Percentiles rank a stretch among this genome's conserved stretches.
Evolutionary conservation across 768 basidiomycete species (phyloP).

Genomic region (Hericium rajendrae): DNA sequence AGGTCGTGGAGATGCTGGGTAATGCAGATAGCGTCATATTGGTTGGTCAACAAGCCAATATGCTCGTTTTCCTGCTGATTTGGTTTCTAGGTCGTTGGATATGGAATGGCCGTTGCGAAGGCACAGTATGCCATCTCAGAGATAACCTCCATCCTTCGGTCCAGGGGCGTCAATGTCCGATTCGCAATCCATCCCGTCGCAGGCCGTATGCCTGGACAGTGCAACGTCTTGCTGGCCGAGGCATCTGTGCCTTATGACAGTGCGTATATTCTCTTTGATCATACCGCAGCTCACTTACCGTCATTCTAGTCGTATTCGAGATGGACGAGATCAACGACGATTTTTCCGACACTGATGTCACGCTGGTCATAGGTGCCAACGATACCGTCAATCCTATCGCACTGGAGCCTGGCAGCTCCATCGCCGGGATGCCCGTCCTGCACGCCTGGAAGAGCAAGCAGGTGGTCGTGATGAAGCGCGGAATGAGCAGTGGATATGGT

Average conservation of each 20-base stretch:
- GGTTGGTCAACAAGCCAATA: slow-evolving; percentile 25
- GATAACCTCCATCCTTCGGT: slow-evolving; percentile 61
- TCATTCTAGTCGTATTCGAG: slow-evolving; percentile 66
- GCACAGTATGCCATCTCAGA: slow-evolving; percentile 73
- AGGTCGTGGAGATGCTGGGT: slow-evolving; percentile 65
- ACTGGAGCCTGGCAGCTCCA: slow-evolving; percentile 75
- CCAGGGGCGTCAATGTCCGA: slow-evolving; percentile 71
- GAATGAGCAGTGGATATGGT: slow-evolving; percentile 86
- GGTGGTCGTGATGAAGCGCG: slow-evolving; percentile 88
- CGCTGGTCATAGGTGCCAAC: slow-evolving; percentile 85
- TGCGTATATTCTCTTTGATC: slow-evolving; percentile 28
- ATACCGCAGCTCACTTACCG: neutral
- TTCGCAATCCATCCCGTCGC: slow-evolving; percentile 89
- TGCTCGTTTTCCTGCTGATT: neutral
- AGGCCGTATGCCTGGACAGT: slow-evolving; percentile 89
- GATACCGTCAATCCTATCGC: slow-evolving; percentile 91
- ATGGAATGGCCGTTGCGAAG: slow-evolving; percentile 90
- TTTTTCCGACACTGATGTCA: slow-evolving; percentile 82
- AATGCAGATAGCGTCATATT: slow-evolving; percentile 82
- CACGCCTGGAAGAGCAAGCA: slow-evolving; percentile 93
- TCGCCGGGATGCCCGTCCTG: slow-evolving; percentile 88
- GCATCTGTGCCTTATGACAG: slow-evolving; percentile 87
- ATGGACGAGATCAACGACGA: slow-evolving; percentile 96
- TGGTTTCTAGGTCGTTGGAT: slow-evolving; percentile 58
- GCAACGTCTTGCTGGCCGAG: slow-evolving; percentile 86